Evolutionary conservation across 305 asterid species (phyloP).

Genomic region (Fraxinus dipetala): DNA sequence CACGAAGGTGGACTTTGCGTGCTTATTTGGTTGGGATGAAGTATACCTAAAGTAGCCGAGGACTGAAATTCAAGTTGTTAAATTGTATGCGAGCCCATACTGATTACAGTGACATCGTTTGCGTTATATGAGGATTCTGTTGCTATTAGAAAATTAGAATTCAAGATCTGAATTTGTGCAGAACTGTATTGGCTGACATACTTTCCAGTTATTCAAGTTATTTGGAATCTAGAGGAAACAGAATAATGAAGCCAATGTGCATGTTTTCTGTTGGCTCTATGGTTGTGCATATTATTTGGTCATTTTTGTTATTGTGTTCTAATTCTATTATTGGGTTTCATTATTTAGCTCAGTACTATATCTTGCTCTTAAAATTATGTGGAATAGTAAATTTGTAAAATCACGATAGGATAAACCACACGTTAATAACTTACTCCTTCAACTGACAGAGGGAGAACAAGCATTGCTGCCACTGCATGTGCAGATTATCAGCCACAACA

Average conservation of each 20-base stretch:
- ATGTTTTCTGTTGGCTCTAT: neutral
- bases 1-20: neutral
- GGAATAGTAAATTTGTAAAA: neutral
- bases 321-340: neutral
- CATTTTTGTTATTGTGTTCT: slow-evolving; percentile 8
- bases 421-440: slow-evolving; percentile 18
- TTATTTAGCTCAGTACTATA: slow-evolving; percentile 4
- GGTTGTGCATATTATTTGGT: slow-evolving; percentile 1
- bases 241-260: slow-evolving; percentile 7
- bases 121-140: neutral
- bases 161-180: neutral
- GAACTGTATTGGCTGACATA: neutral
- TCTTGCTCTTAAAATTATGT: neutral
- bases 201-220: neutral
- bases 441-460: slow-evolving; percentile 80
- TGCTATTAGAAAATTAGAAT: neutral
- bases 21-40: neutral
- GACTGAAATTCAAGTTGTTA: neutral
- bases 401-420: slow-evolving; percentile 9
- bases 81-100: neutral
- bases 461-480: slow-evolving; percentile 69
- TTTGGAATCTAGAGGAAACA: neutral
- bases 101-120: neutral
- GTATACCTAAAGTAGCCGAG: neutral
- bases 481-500: slow-evolving; percentile 51